Base-by-base conservation (phyloP, 2,329 filamentous ascomycete species). In the Sarocladiaceae sp. region DNA sequence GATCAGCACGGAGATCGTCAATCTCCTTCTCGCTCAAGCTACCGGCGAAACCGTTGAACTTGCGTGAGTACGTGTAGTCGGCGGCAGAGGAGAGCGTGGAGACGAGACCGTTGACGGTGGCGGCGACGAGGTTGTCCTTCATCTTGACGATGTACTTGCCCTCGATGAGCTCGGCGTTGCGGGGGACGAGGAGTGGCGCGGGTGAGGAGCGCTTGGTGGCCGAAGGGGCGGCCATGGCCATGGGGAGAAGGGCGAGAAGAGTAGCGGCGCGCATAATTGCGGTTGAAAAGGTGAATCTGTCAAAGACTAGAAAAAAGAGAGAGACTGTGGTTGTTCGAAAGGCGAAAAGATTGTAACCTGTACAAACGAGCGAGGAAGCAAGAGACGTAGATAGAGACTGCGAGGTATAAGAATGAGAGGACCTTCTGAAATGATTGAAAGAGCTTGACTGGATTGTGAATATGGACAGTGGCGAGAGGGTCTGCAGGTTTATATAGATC, bases 141-240 rank as follows among this genome's bases (percentile, higher is more conserved):
- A 64, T 56, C 36, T 57, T 57, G 55, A 64, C 57, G 50, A 64
- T 64, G 57, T 60, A 64, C 58, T 62, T 64, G 58, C 56, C 56
- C 18, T 56, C 54, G 31, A 63, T 56, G 36, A 57, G 36, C 22
- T 54, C 53, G 35, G 35, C 46, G 26, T 59, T 63, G 12, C 66
- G 65, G 40, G 67, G 64, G 23, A 62, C 57, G 37, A 70, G 51
- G 23, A 71, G 50, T 29, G 68, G 68, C n/a, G 68, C 68, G 18
- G 65, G 67, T 35, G 63, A 57, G 44, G 60, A 55, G 28, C 67
- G 68, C 54, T 61, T 62, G 36, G 61, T 50, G n/a, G 26, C 50
- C 42, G 49, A 50, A 3, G 66, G 64, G 36, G 61, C 62, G 51
- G 66, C 64, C 51, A 66, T 52, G 50, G 63, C 63, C 42, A 68